Evolutionary conservation across 371 early-diverging fungal species (phyloP).

Genomic region (Lichtheimia ornata): DNA sequence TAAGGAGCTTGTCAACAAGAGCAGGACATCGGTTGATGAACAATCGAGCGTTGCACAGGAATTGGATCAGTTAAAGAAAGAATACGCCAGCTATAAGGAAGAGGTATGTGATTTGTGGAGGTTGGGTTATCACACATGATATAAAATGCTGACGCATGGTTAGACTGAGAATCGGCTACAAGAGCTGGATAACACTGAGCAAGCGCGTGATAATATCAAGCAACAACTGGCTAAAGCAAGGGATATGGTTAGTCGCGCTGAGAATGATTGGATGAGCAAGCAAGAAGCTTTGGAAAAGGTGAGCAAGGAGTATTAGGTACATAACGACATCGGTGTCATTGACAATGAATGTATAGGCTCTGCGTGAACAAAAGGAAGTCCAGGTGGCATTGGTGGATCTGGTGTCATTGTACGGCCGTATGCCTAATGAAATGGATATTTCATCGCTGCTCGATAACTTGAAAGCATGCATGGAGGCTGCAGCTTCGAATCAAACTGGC

Average conservation of each 20-base stretch:
- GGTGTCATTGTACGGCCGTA: not conserved
- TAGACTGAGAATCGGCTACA: slow-evolving; percentile 19
- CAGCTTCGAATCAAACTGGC: not conserved
- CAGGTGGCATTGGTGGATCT: not conserved
- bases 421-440: slow-evolving; percentile 6
- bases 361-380: not conserved
- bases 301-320: not conserved
- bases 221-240: slow-evolving; percentile 46
- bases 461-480: slow-evolving; percentile 6
- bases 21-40: not conserved
- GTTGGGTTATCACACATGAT: not conserved
- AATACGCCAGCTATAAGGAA: not conserved
- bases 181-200: slow-evolving; percentile 35
- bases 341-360: not conserved
- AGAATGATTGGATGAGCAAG: slow-evolving; percentile 53
- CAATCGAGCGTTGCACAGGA: not conserved
- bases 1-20: not conserved
- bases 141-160: slow-evolving; percentile 12
- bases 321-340: no score
- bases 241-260: slow-evolving; percentile 51
- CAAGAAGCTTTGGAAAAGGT: slow-evolving; percentile 33
- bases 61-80: not conserved
- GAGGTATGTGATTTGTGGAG: not conserved
- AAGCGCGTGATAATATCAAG: slow-evolving; percentile 46
- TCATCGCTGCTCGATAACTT: slow-evolving; percentile 8